phyloP scores from a whole-genome alignment of 345 rosid species.

The Sonneratia caseolaris region DNA sequence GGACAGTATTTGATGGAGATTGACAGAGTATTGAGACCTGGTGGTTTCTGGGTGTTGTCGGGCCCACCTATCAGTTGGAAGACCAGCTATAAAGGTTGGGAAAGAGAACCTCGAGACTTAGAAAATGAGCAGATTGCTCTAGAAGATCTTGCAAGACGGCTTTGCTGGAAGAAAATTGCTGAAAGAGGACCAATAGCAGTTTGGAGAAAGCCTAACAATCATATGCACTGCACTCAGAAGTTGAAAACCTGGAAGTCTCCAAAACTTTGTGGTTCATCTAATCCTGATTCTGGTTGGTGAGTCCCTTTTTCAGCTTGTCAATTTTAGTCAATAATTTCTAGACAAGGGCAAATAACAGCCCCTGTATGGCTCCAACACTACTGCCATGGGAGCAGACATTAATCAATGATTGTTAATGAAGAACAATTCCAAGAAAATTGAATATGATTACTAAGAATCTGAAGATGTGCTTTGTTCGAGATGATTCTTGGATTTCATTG shows the following conservation, averaged over 20 bases:
- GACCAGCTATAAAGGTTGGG: conserved; percentile 33
- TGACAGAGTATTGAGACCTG: conserved; percentile 59
- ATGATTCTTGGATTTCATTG: background rate
- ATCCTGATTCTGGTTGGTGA: conserved; percentile 53
- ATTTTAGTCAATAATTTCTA: background rate
- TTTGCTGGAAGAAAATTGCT: conserved; percentile 63
- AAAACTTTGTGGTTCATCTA: conserved; percentile 24
- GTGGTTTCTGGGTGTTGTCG: conserved; percentile 59
- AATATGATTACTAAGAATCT: background rate
- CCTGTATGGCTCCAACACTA: background rate
- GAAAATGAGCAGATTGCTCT: conserved; percentile 37
- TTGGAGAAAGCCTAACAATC: conserved; percentile 64
- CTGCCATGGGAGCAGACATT: background rate
- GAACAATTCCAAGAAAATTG: background rate
- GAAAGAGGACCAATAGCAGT: conserved; percentile 45
- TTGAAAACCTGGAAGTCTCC: conserved; percentile 28
- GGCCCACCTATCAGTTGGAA: conserved; percentile 62
- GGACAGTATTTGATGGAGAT: conserved; percentile 65
- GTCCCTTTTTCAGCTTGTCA: conserved; percentile 11
- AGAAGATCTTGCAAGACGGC: conserved; percentile 39
- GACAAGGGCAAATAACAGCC: background rate
- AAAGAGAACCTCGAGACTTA: conserved; percentile 29
- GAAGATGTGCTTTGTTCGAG: background rate
- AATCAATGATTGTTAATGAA: background rate
- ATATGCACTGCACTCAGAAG: conserved; percentile 35